These are phyloP conservation scores for Colletotrichum sp. DNA, from an alignment of 2,329 filamentous ascomycete genomes.

Conservation along the genomic window DNA sequence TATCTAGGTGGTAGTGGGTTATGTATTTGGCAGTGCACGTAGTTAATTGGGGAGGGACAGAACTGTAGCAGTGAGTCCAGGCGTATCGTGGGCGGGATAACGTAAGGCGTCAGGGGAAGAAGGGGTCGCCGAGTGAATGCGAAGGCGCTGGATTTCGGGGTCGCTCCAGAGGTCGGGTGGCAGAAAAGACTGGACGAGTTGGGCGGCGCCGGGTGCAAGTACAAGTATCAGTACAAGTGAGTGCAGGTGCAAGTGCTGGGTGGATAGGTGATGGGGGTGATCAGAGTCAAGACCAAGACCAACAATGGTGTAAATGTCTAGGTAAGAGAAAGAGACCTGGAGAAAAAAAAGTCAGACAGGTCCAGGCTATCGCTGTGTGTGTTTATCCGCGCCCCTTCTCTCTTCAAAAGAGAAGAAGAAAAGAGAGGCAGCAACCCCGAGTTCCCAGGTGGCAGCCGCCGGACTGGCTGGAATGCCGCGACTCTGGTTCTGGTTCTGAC, in stretches of 20 bases:
- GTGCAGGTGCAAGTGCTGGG: neutral
- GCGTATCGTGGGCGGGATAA: neutral
- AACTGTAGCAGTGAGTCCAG: neutral
- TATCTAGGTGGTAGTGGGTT: neutral
- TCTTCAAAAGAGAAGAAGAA: neutral
- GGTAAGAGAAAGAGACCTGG: neutral
- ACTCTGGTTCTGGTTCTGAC: neutral
- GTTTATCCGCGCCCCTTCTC: neutral
- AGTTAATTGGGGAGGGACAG: neutral
- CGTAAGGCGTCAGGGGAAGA: neutral
- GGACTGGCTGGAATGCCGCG: neutral
- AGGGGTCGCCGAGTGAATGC: neutral
- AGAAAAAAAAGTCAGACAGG: neutral
- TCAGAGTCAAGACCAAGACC: neutral
- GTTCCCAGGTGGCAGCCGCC: neutral
- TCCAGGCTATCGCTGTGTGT: neutral
- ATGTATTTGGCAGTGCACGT: neutral
- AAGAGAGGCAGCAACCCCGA: neutral
- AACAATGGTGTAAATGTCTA: neutral
- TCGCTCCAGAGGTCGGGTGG: neutral
- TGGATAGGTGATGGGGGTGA: neutral
- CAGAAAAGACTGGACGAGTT: neutral
- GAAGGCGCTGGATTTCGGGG: neutral
- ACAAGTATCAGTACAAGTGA: neutral
- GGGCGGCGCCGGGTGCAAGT: neutral